Evolutionary conservation across 2,329 filamentous ascomycete genomes (phyloP).

Genomic region (Colletotrichum acutatum): DNA sequence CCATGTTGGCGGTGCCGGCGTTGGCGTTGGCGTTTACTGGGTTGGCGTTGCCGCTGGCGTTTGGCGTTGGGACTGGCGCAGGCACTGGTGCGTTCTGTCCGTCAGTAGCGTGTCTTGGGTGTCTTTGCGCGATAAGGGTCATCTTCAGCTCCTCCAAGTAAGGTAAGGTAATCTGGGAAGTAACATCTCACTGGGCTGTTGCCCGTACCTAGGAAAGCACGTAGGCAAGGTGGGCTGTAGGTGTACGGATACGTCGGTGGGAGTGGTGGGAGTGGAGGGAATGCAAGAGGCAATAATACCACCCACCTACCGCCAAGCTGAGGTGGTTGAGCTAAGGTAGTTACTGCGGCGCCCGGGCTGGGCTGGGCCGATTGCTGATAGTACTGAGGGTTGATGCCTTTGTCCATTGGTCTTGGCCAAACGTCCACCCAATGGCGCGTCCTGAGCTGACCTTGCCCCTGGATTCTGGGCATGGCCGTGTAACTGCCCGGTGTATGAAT

Average conservation of each 20-base stretch:
- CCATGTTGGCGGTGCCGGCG: slow-evolving; percentile 19
- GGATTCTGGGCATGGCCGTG: not conserved
- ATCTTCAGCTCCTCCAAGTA: not conserved
- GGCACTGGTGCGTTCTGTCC: slow-evolving; percentile 3
- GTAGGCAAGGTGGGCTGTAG: not conserved
- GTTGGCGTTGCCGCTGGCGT: slow-evolving; percentile 5
- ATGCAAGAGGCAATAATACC: slow-evolving; percentile 18
- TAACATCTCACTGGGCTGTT: not conserved
- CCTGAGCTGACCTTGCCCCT: not conserved
- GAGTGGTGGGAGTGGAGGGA: not conserved
- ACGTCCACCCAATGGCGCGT: not conserved
- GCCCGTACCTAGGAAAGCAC: no score
- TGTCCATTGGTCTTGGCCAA: slow-evolving; percentile 27
- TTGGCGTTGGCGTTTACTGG: slow-evolving; percentile 1
- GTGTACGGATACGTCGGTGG: not conserved
- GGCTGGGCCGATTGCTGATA: not conserved
- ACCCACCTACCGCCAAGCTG: slow-evolving; percentile 7
- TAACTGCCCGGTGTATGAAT: not conserved
- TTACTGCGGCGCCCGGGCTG: not conserved
- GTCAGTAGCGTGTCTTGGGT: not conserved
- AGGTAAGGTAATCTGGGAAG: no score
- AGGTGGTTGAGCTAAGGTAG: not conserved
- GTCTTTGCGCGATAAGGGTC: slow-evolving; percentile 9
- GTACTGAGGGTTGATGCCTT: not conserved
- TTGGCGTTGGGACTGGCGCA: slow-evolving; percentile 6